Base-by-base conservation (phyloP, 2,329 filamentous ascomycete species). In the Blastomyces emzantsi region DNA sequence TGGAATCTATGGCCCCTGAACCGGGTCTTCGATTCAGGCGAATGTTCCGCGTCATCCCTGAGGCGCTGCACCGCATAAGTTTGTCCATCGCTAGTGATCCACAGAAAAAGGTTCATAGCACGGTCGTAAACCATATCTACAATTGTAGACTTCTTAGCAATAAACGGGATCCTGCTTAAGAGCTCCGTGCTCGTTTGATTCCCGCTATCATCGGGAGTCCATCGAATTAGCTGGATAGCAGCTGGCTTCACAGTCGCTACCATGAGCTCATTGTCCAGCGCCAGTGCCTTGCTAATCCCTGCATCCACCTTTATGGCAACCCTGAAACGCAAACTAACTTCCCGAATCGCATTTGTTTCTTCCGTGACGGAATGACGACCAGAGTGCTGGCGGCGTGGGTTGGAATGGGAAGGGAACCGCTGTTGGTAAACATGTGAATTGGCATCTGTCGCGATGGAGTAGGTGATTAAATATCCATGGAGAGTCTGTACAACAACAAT, bases 231-330 rank as follows among this genome's bases (percentile, higher is more conserved):
- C 75, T 99, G 94, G 19, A 97, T 86, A n/a, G 94, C 93, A 0
- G 92, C 88, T 3, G 94, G 94, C 72, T 94, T 96, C 64, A 86
- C 82, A 0, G 94, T 99, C 4, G 94, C 90, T 61, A 99, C 92
- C 28, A 97, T 82, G 51, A 99, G 80, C 75, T 97, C 94, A 63
- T 96, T 90, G 68, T 97, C 94, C 28, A 97, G 82, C 2, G 94
- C 93, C 62, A 97, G 79, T 13, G 90, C 91, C 70, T 87, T 90
- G 69, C 87, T 87, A 69, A 99, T 97, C 2, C 94, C 94, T 2
- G 94, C 94, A 76, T 99, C 94, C 22, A 99, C 91, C 73, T 96
- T 95, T 72, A 99, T 97, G 17, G 96, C 93, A 90, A 97, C 96
- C 64, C 93, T 86, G 76, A 99, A 99, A 13, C 91, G 89, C 59